Evolutionary conservation across 2,329 filamentous ascomycete genomes (phyloP).

Genomic region (Fusarium scirpi): DNA sequence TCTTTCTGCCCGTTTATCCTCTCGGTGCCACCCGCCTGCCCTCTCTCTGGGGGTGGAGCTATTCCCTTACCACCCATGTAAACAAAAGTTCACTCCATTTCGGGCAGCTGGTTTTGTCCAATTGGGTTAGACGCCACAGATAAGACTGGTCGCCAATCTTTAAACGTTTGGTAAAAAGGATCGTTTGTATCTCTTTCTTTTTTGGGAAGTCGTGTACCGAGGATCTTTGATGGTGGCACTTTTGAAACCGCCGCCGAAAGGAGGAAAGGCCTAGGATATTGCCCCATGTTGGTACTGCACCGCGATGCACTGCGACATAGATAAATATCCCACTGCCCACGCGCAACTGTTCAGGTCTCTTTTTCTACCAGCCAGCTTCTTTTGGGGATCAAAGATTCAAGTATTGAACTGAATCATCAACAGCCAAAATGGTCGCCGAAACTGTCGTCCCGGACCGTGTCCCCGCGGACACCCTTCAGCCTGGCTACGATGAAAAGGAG

Average conservation of each 20-base stretch:
- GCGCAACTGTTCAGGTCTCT: too few species aligned
- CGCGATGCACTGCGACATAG: neutral
- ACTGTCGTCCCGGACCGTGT: slow-evolving; percentile 31
- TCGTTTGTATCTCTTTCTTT: slow-evolving; percentile 29
- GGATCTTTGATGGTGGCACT: neutral
- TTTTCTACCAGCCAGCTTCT: neutral
- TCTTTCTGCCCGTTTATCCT: neutral
- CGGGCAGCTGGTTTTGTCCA: slow-evolving; percentile 5
- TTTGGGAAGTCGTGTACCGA: slow-evolving; percentile 8
- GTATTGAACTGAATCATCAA: neutral
- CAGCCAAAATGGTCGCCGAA: slow-evolving; percentile 37
- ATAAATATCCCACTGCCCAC: slow-evolving; percentile 28
- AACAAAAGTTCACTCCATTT: slow-evolving; percentile 24
- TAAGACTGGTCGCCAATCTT: slow-evolving; percentile 13
- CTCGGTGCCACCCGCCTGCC: slow-evolving; percentile 39
- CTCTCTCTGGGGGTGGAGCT: slow-evolving; percentile 30
- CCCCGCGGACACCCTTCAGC: slow-evolving; percentile 32
- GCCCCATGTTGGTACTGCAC: neutral
- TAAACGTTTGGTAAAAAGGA: slow-evolving; percentile 1
- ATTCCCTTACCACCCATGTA: neutral
- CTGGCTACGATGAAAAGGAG: slow-evolving; percentile 44
- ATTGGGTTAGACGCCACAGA: slow-evolving; percentile 11
- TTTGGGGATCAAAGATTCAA: slow-evolving; percentile 5
- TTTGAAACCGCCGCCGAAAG: neutral
- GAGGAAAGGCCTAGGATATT: neutral